Base-by-base conservation (phyloP, 179 eudicot genomes). In the Amaranthus tricolor region DNA sequence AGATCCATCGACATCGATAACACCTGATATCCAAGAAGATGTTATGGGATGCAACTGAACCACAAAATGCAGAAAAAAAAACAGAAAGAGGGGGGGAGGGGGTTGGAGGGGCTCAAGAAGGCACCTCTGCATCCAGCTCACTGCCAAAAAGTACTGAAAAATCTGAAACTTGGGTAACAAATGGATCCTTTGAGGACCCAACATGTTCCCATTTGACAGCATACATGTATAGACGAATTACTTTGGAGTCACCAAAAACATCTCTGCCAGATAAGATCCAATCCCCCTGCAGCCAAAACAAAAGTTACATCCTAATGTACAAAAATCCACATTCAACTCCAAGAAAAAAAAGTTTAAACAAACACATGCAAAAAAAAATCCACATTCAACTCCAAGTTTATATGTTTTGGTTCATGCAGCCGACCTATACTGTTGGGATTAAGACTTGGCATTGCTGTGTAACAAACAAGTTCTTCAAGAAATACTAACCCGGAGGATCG, bases 61-160 rank as follows among this genome's bases (percentile, higher is more conserved):
- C 71, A 79, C 53, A 68, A 77, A 47, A 76, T 19, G 14, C 60
- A 17, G 58, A 71, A 47, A 59, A 57, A 24, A 44, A 71, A 63
- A 61, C 0, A 24, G 40, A 31, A 31, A 31, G 40, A 44, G 11
- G 45, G 54, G 47, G 17, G 14, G n/a, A n/a, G n/a, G n/a, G n/a
- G n/a, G n/a, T n/a, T n/a, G n/a, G n/a, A n/a, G n/a, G 47, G 17
- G 14, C 12, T 63, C 21, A 56, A n/a, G 24, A 31, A 74, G 51
- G 24, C 81, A 95, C 99, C 99, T 95, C 99, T 88, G 96, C 92
- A 93, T 95, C 99, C 98, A 95, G 93, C 88, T 89, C 97, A 84
- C 80, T 89, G 87, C 98, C 98, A 80, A 91, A 95, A 54, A 95
- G 74, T 65, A 95, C 86, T 16, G 99, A 90, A 84, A 91, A 95